These are phyloP conservation scores for Schizosaccharomyces japonicus DNA, from an alignment of 805 yeast genomes.

Conservation along the genomic window DNA sequence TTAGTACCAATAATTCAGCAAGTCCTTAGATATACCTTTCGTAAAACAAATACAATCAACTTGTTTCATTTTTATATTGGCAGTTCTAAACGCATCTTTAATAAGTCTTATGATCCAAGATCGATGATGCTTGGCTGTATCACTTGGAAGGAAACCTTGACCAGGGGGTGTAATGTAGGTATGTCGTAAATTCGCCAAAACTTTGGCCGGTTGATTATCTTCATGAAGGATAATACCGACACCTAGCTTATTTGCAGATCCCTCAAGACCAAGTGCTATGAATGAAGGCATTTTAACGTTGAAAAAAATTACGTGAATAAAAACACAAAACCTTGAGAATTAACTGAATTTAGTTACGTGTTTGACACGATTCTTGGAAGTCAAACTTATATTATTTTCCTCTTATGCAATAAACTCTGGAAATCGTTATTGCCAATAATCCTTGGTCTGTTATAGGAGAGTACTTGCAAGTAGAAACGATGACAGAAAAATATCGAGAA, in stretches of 20 bases:
- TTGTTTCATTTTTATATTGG: slow-evolving; percentile 21
- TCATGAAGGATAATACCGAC: slow-evolving; percentile 73
- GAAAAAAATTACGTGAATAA: not conserved
- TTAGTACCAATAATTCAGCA: not conserved
- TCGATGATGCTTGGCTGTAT: slow-evolving; percentile 87
- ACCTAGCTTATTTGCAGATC: slow-evolving; percentile 90
- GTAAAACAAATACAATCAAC: slow-evolving; percentile 58
- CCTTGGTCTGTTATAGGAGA: too few species aligned
- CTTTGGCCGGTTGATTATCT: slow-evolving; percentile 33
- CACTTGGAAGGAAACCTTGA: slow-evolving; percentile 89
- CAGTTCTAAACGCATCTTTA: slow-evolving; percentile 38
- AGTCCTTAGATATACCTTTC: not conserved
- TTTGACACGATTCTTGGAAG: too few species aligned
- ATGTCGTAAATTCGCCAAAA: slow-evolving; percentile 76
- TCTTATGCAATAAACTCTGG: too few species aligned
- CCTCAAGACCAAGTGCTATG: slow-evolving; percentile 76
- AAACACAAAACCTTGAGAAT: not conserved
- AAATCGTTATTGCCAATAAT: too few species aligned
- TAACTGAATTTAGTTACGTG: too few species aligned
- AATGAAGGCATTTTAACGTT: not conserved
- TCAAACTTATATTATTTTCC: too few species aligned
- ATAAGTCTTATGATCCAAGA: slow-evolving; percentile 77
- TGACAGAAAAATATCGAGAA: too few species aligned
- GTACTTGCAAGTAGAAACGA: too few species aligned
- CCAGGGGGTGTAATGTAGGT: slow-evolving; percentile 95